Conservation (phyloP, 2,329 filamentous ascomycete species). For the Didymella pinodella region DNA sequence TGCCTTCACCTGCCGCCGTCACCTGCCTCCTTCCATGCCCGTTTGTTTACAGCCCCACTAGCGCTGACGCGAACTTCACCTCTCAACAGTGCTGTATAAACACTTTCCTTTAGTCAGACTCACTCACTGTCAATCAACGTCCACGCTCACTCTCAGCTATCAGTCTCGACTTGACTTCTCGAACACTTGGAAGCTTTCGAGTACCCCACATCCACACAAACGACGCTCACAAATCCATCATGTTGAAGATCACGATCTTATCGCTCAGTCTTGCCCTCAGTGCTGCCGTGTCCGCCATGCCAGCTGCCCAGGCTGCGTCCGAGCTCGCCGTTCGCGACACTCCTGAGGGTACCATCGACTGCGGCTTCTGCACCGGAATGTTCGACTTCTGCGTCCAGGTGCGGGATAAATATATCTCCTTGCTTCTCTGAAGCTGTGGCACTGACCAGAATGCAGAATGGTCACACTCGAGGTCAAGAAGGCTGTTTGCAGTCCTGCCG, state of each 20-base stretch:
- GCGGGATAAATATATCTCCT: neutral
- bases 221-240: neutral
- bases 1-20: slow-evolving; percentile 11
- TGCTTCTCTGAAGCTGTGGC: rapidly evolving
- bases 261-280: slow-evolving; percentile 3
- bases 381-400: slow-evolving; percentile 17
- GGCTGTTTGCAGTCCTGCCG: slow-evolving; percentile 21
- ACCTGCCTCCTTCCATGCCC: neutral
- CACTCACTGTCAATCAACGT: slow-evolving; percentile 4
- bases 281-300: neutral
- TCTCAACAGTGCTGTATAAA: neutral
- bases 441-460: slow-evolving; percentile 9
- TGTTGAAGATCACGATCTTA: slow-evolving; percentile 6
- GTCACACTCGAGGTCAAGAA: slow-evolving; percentile 17
- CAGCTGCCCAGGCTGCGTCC: slow-evolving; percentile 1
- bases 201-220: neutral
- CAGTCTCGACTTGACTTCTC: neutral
- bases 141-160: slow-evolving; percentile 1
- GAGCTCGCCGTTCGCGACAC: slow-evolving; percentile 1
- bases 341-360: slow-evolving; percentile 9
- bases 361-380: slow-evolving; percentile 16
- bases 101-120: neutral
- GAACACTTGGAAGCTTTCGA: neutral
- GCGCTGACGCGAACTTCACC: neutral
- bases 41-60: slow-evolving; percentile 6